Conservation (phyloP, 106 monocot genomes). For the Acorus calamus region DNA sequence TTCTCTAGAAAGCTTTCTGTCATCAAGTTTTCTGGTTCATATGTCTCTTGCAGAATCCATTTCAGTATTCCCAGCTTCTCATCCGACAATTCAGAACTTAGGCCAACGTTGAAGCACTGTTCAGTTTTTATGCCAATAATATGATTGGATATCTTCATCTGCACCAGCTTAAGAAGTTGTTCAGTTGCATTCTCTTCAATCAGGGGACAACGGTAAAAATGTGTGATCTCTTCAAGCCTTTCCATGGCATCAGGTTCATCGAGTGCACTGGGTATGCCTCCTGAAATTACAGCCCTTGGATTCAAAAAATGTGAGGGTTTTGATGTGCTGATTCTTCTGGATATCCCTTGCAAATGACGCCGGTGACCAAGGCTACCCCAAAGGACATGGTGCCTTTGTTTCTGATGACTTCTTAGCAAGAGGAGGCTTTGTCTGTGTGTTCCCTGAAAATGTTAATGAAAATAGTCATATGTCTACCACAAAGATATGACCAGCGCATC, state of each 20-base stretch:
- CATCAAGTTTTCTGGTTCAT: conserved; percentile 73
- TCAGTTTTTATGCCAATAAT: conserved; percentile 62
- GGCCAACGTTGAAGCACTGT: conserved; percentile 82
- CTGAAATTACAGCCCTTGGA: conserved; percentile 46
- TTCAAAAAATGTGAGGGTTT: background rate
- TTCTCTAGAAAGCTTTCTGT: conserved; percentile 51
- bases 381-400: conserved; percentile 1
- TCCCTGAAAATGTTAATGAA: conserved; percentile 6
- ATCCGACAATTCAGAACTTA: conserved; percentile 22
- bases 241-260: conserved; percentile 3
- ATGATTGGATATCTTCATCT: conserved; percentile 46
- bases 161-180: conserved; percentile 60
- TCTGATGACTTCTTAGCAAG: background rate
- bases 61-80: conserved; percentile 60
- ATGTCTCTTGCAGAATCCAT: conserved; percentile 83
- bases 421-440: conserved; percentile 7
- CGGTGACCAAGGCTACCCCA: background rate
- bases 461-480: too few relatives aligned
- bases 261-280: conserved; percentile 15
- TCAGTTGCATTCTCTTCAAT: conserved; percentile 50
- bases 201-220: conserved; percentile 71
- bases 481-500: too few relatives aligned
- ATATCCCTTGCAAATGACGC: background rate
- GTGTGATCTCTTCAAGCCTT: conserved; percentile 30
- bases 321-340: background rate